Percentiles rank a stretch among this genome's conserved stretches.
Conservation (phyloP, 805 yeast genomes). For the Barnettozyma populi region DNA sequence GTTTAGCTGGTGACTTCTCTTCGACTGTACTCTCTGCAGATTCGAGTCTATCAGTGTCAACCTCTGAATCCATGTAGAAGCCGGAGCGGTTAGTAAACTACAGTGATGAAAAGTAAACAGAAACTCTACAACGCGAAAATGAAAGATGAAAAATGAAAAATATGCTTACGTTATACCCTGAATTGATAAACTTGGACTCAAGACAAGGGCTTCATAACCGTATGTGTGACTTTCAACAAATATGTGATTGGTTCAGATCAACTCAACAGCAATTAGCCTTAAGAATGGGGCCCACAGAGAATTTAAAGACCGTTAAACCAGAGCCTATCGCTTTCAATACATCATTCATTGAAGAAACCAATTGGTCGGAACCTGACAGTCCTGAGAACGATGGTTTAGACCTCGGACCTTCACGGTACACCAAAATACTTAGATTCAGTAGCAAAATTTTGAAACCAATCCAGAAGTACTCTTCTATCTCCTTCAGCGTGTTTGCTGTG, state of each 20-base stretch:
- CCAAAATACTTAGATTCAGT: neutral
- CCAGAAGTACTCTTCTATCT: slow-evolving; percentile 59
- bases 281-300: neutral
- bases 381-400: neutral
- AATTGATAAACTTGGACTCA: neutral
- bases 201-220: neutral
- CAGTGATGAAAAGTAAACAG: neutral
- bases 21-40: slow-evolving; percentile 5
- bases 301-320: neutral
- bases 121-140: neutral
- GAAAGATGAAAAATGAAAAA: too few relatives aligned
- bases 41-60: slow-evolving; percentile 2
- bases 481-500: slow-evolving; percentile 50
- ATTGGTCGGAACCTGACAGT: neutral
- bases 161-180: neutral
- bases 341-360: neutral
- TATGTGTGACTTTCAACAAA: neutral
- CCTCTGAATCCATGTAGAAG: neutral
- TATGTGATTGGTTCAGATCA: neutral
- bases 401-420: neutral
- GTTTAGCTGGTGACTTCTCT: slow-evolving; percentile 3
- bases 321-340: neutral
- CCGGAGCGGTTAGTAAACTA: neutral
- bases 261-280: neutral
- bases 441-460: slow-evolving; percentile 15